Percentiles rank a stretch among this genome's conserved stretches.
Evolutionary conservation across 345 rosid species (phyloP).

Genomic region (Sisymbrium altissimum): DNA sequence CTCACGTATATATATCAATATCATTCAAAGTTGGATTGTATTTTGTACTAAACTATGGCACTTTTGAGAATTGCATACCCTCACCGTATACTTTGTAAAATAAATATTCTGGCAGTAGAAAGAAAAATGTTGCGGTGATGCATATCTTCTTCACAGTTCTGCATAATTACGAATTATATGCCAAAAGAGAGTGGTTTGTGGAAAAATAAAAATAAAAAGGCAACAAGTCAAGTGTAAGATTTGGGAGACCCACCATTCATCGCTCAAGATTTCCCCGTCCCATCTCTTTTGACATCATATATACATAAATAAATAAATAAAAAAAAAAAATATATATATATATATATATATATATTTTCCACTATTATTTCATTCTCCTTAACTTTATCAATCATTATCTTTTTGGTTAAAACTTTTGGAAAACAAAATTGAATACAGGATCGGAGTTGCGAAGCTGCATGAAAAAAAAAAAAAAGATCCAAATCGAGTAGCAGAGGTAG

Average conservation of each 20-base stretch:
- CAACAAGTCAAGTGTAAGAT: conserved; percentile 31
- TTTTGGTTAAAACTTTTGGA: conserved; percentile 1
- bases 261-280: conserved; percentile 29
- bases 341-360: neutral
- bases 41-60: neutral
- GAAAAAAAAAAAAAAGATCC: neutral
- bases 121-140: neutral
- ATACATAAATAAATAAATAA: too few species aligned
- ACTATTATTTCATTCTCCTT: conserved; percentile 6
- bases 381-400: conserved; percentile 19
- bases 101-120: neutral
- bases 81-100: neutral
- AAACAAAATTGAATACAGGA: neutral
- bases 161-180: neutral
- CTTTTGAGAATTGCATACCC: neutral
- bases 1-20: neutral
- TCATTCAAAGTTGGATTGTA: neutral
- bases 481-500: neutral
- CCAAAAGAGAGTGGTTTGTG: neutral
- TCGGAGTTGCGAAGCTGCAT: neutral
- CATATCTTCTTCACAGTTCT: neutral
- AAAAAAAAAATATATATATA: too few species aligned
- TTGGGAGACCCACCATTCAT: conserved; percentile 34
- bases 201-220: neutral
- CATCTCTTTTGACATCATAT: conserved; percentile 24